Percentiles rank a stretch among this genome's conserved stretches.
Evolutionary conservation across 202 grass and related monocot genomes (phyloP).

Genomic region (Carex arenaria): DNA sequence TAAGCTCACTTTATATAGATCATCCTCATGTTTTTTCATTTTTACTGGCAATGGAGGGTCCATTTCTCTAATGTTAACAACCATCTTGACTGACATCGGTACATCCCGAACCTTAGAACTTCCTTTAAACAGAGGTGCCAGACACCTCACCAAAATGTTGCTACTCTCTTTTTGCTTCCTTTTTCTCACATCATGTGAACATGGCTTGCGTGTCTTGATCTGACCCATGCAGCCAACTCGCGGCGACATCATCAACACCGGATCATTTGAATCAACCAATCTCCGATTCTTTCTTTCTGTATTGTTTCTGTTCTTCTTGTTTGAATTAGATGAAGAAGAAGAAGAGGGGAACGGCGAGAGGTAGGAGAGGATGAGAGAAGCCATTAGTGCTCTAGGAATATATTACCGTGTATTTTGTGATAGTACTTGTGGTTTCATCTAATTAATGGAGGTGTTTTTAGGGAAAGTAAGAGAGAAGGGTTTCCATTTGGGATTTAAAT

Average conservation of each 20-base stretch:
- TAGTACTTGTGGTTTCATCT: not conserved
- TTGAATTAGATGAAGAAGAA: constrained; percentile 1
- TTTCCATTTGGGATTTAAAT: not conserved
- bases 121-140: not conserved
- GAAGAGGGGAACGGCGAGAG: not conserved
- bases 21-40: not conserved
- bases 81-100: not conserved
- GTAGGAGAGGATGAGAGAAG: not conserved
- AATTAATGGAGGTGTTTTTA: not conserved
- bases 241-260: not conserved
- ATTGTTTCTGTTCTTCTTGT: constrained; percentile 2
- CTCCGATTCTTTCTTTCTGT: not conserved
- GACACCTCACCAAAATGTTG: not conserved
- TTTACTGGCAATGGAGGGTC: constrained; percentile 21
- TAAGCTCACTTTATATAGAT: constrained; percentile 15
- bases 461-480: not conserved
- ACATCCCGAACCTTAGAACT: constrained; percentile 5
- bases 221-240: constrained; percentile 5
- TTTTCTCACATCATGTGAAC: not conserved
- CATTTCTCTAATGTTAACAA: not conserved
- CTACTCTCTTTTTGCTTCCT: not conserved
- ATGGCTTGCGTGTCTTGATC: not conserved
- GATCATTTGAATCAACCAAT: not conserved
- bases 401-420: not conserved
- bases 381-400: not conserved